Evolutionary conservation across 108 stramenopile genomes (phyloP).

Genomic region (Cylindrotheca fusiformis): DNA sequence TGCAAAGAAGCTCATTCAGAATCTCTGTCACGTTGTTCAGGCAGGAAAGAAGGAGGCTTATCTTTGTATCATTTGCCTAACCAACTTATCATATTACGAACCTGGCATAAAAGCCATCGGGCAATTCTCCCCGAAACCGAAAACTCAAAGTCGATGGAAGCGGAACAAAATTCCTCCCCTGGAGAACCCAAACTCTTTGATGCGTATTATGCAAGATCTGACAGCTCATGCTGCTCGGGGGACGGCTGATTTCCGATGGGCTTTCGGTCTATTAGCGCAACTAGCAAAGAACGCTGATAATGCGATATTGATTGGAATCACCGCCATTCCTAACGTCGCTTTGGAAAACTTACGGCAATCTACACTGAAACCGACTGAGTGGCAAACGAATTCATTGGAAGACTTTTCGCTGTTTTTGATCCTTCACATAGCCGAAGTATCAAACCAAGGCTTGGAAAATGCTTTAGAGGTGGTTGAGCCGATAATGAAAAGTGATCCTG

Average conservation of each 20-base stretch:
- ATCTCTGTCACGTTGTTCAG: slow-evolving; percentile 25
- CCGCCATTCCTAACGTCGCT: slow-evolving; percentile 24
- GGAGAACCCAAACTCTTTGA: slow-evolving; percentile 32
- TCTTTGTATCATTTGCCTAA: slow-evolving; percentile 33
- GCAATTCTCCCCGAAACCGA: slow-evolving; percentile 30
- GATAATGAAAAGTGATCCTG: slow-evolving; percentile 24
- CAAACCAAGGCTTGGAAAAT: not conserved
- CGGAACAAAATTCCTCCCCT: slow-evolving; percentile 26
- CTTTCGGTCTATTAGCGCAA: slow-evolving; percentile 30
- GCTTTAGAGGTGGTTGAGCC: slow-evolving; percentile 23
- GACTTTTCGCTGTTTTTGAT: slow-evolving; percentile 36
- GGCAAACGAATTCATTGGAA: slow-evolving; percentile 33
- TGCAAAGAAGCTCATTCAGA: slow-evolving; percentile 23
- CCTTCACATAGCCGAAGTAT: slow-evolving; percentile 21
- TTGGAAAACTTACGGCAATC: slow-evolving; percentile 21
- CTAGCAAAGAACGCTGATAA: slow-evolving; percentile 29
- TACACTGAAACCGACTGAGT: slow-evolving; percentile 6
- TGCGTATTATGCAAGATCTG: slow-evolving; percentile 37
- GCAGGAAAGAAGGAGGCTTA: slow-evolving; percentile 28
- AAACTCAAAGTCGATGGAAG: slow-evolving; percentile 1
- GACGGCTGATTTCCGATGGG: slow-evolving; percentile 40
- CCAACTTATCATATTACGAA: slow-evolving; percentile 36
- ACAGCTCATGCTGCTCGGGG: slow-evolving; percentile 23
- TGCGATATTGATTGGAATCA: slow-evolving; percentile 31
- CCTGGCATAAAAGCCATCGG: slow-evolving; percentile 25